Percentiles rank a stretch among this genome's conserved stretches.
Evolutionary conservation across 148 eudicot genomes (phyloP).

Genomic region (Selenicereus undatus): DNA sequence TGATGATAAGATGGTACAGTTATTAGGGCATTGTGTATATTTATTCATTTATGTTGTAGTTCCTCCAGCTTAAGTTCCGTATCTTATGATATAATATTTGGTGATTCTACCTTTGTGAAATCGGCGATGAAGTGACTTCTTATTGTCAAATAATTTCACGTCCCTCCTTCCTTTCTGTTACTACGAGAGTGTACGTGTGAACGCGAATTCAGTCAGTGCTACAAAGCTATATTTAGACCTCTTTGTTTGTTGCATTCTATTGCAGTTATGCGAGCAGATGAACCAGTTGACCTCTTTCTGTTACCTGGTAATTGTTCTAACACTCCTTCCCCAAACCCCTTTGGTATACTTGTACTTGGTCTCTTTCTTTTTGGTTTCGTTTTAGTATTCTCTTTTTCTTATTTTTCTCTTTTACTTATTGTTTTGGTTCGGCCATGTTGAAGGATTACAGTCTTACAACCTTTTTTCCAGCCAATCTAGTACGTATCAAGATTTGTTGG

Average conservation of each 20-base stretch:
- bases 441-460: conserved; percentile 2
- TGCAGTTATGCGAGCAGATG: conserved; percentile 84
- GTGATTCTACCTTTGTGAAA: background rate
- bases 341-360: background rate
- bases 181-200: background rate
- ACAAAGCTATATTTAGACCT: background rate
- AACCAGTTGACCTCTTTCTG: conserved; percentile 78
- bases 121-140: background rate
- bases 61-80: background rate
- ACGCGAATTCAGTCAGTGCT: background rate
- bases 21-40: background rate
- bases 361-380: background rate
- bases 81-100: background rate
- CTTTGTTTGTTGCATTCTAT: conserved; percentile 1
- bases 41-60: background rate
- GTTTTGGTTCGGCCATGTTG: background rate
- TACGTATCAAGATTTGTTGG: background rate
- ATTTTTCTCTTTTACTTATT: too few relatives aligned
- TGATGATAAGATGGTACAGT: too few relatives aligned
- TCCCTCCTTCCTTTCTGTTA: background rate
- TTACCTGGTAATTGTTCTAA: conserved; percentile 67
- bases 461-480: conserved; percentile 7
- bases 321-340: background rate
- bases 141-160: background rate
- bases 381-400: background rate